These are phyloP conservation scores for Fusarium sp. DNA, from an alignment of 2,329 filamentous ascomycete species.

Conservation along the genomic window DNA sequence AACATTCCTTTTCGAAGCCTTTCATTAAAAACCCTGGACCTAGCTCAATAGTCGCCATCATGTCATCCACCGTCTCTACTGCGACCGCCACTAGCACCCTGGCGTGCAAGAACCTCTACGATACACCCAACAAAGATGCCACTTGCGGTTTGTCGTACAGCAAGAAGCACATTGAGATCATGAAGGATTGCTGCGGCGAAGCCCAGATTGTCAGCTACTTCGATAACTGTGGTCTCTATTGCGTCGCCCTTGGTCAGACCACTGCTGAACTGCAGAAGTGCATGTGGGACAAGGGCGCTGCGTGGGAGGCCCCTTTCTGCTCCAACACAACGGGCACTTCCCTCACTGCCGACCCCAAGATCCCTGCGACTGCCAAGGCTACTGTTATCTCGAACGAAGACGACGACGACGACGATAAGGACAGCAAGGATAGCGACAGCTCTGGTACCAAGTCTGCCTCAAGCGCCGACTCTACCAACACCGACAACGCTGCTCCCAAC, in stretches of 20 bases:
- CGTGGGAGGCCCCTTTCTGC: constrained; percentile 60
- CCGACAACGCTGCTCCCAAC: constrained; percentile 20
- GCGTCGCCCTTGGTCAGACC: constrained; percentile 51
- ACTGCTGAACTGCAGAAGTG: constrained; percentile 53
- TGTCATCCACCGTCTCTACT: constrained; percentile 8
- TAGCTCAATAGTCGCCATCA: background rate
- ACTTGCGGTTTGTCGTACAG: constrained; percentile 60
- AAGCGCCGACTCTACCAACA: constrained; percentile 10
- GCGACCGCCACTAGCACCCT: constrained; percentile 4
- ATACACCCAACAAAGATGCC: constrained; percentile 60
- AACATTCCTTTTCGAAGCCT: background rate
- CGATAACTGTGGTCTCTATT: constrained; percentile 65
- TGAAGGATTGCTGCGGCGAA: constrained; percentile 62
- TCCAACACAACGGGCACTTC: constrained; percentile 57
- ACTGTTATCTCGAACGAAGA: constrained; percentile 46
- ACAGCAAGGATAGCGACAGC: constrained; percentile 6
- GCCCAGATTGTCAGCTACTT: constrained; percentile 62
- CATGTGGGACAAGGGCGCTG: constrained; percentile 56
- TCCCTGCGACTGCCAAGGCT: constrained; percentile 48
- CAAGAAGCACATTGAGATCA: constrained; percentile 59
- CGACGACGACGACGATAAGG: constrained; percentile 19
- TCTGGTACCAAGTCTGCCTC: constrained; percentile 4
- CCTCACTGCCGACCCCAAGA: constrained; percentile 54
- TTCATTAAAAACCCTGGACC: background rate
- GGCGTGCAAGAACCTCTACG: constrained; percentile 50